phyloP scores from a whole-genome alignment of 495 filamentous ascomycete species.

The Hyaloscypha hepaticicola region DNA sequence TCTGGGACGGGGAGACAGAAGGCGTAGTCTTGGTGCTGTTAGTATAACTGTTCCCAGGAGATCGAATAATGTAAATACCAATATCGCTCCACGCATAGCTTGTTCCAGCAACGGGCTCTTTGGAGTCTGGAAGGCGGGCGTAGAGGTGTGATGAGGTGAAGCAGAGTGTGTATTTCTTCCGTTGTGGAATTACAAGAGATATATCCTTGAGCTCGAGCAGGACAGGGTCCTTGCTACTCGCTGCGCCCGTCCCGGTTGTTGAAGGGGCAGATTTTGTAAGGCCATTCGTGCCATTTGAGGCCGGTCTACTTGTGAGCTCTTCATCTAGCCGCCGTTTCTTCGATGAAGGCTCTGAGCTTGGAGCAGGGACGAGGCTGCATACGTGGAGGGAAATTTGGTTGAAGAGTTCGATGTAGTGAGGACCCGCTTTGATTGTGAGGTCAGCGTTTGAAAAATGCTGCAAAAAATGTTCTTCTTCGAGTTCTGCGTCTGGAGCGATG shows the following conservation, averaged over 20 bases:
- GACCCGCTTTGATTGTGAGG: slow-evolving; percentile 18
- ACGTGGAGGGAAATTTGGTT: slow-evolving; percentile 53
- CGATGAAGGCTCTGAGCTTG: slow-evolving; percentile 38
- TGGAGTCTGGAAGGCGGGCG: slow-evolving; percentile 62
- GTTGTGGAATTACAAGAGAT: slow-evolving; percentile 74
- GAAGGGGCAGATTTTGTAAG: slow-evolving; percentile 15
- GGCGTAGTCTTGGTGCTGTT: slow-evolving; percentile 59
- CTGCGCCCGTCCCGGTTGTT: not conserved
- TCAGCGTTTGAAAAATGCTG: slow-evolving; percentile 7
- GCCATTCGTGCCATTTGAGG: slow-evolving; percentile 24
- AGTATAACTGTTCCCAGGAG: slow-evolving; percentile 18
- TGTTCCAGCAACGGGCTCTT: slow-evolving; percentile 66
- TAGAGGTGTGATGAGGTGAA: slow-evolving; percentile 66
- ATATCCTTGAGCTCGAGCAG: slow-evolving; percentile 67
- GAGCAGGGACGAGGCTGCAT: slow-evolving; percentile 38
- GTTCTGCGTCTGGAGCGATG: not conserved
- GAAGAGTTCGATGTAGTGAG: slow-evolving; percentile 44
- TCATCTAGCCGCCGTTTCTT: slow-evolving; percentile 53
- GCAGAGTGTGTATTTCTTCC: slow-evolving; percentile 88
- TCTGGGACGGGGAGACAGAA: slow-evolving; percentile 88
- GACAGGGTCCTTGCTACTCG: slow-evolving; percentile 43
- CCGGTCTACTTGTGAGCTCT: slow-evolving; percentile 30
- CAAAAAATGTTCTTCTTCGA: not conserved
- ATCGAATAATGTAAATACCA: slow-evolving; percentile 46
- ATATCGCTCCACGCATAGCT: slow-evolving; percentile 67